phyloP scores from a whole-genome alignment of 352 stramenopile genomes.

The Globisporangium solare region DNA sequence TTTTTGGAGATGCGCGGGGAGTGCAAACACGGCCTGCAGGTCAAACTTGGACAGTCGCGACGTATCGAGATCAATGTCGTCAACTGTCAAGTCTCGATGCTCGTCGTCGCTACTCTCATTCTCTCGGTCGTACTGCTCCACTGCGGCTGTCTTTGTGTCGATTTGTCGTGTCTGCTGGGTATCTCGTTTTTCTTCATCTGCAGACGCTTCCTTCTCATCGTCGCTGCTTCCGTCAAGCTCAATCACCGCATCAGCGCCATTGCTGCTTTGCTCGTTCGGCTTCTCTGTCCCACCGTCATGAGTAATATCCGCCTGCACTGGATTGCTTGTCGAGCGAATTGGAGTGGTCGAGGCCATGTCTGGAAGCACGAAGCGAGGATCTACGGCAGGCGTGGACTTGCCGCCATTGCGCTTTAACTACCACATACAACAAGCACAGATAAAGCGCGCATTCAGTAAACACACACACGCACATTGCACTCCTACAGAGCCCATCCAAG shows the following conservation, averaged over 20 bases:
- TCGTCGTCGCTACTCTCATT: constrained; percentile 7
- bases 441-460: not conserved
- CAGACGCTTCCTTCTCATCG: constrained; percentile 3
- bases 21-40: constrained; percentile 81
- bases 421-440: constrained; percentile 1
- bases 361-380: constrained; percentile 52
- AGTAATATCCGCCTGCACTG: not conserved
- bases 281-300: constrained; percentile 4
- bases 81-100: constrained; percentile 39
- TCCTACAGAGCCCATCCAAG: not conserved
- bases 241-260: constrained; percentile 1
- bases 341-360: not conserved
- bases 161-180: too few relatives aligned
- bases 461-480: not conserved
- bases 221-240: constrained; percentile 2
- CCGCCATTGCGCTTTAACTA: constrained; percentile 58
- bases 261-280: not conserved
- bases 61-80: constrained; percentile 62
- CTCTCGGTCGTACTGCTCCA: not conserved
- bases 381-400: constrained; percentile 33
- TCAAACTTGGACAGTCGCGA: constrained; percentile 67
- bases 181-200: not conserved
- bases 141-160: too few relatives aligned
- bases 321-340: not conserved
- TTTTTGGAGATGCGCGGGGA: constrained; percentile 89